Evolutionary conservation across 148 eudicot species (phyloP).

Genomic region (Talinum fruticosum): DNA sequence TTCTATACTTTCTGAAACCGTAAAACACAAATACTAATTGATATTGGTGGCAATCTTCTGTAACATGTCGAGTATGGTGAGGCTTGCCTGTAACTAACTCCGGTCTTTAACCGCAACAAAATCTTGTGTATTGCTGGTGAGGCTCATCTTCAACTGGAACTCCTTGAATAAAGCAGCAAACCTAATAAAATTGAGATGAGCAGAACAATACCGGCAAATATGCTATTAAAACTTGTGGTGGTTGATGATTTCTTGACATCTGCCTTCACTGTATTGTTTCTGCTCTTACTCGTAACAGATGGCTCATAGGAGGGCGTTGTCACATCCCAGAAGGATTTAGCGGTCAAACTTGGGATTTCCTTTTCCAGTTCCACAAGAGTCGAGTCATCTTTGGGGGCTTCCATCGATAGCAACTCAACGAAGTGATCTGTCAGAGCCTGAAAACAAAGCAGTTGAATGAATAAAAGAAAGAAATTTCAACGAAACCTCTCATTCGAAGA

Average conservation of each 20-base stretch:
- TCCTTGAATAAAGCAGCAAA: conserved; percentile 32
- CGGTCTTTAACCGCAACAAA: background rate
- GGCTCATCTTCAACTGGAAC: conserved; percentile 13
- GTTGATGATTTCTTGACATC: conserved; percentile 19
- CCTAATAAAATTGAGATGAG: conserved; percentile 53
- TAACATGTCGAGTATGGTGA: background rate
- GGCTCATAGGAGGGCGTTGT: conserved; percentile 34
- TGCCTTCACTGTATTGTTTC: conserved; percentile 2
- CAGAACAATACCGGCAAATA: conserved; percentile 45
- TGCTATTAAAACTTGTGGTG: conserved; percentile 23
- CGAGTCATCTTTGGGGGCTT: conserved; percentile 51
- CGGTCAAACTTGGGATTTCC: conserved; percentile 37
- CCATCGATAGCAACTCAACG: conserved; percentile 71
- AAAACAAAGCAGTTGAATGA: background rate
- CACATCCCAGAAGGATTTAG: conserved; percentile 57
- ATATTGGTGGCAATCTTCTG: background rate
- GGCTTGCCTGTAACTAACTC: background rate
- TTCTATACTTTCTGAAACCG: background rate
- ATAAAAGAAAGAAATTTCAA: background rate
- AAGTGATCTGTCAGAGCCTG: conserved; percentile 70
- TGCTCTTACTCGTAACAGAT: conserved; percentile 20
- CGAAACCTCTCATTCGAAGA: background rate
- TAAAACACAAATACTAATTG: background rate
- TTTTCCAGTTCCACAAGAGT: conserved; percentile 60
- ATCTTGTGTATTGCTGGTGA: background rate